Evolutionary conservation across 345 rosid genomes (phyloP), one percentile per base, ranked within the genome.

Genomic region (Mercurialis annua): DNA sequence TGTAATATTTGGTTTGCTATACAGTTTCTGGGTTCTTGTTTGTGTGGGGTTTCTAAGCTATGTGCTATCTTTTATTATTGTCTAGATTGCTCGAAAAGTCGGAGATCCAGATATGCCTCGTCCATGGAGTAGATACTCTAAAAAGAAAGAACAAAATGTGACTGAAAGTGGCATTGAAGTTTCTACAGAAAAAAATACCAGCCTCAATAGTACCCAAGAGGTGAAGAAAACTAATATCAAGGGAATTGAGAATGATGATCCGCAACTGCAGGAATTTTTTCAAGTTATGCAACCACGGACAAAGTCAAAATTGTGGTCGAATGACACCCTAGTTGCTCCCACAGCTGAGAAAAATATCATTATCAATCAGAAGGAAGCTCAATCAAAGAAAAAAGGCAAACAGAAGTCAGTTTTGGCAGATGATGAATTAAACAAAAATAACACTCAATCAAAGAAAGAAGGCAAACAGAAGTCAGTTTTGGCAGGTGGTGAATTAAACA

Each of bases 51-150:
- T 17, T 21, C 23, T 48, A 46, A 17, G 2, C 11, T 30, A 6
- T 34, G 15, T 21, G 34, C 31, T 31, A 6, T 14, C 27, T 12
- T 10, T 31, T 72, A 5, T 10, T 59, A 66, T 66, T 24, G 11
- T 58, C n/a, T 67, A 91, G 99, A 62, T 84, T 81, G 99, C 99
- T 55, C 81, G 61, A 43, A 78, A 76, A 76, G 84, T 84, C 50
- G 95, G 92, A 70, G 95, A 89, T 71, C 89, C 76, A 3, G 71
- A 76, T 64, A 73, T 75, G 53, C 96, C 97, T 69, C 84, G 84
- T 56, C 95, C 99, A 0, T 91, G 99, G 97, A 91, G 97, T 89
- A 82, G 85, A 29, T 72, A 86, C 77, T 82, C 95, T 10, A 50
- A 59, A 54, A 82, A 84, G 74, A 89, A 87, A 71, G 73, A 66